Evolutionary conservation across 805 yeast species (phyloP), one percentile per base, ranked within the genome.

Genomic region (Yamadazyma takamatsuzukensis): DNA sequence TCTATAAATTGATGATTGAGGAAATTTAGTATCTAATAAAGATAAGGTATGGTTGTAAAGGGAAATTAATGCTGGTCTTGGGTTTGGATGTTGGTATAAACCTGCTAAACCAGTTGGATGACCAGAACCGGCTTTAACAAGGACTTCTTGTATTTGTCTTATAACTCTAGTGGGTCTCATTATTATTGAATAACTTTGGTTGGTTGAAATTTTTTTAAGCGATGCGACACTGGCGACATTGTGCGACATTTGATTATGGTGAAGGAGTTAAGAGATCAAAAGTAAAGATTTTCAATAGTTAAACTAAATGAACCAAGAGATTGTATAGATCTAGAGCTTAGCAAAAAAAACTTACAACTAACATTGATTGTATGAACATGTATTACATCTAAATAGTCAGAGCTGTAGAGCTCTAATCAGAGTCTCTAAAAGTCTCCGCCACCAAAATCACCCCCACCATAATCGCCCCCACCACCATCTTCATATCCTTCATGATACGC

Each of bases 41-140:
- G 61, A 58, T 48, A 85, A 64, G 2, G 95, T 86, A 37, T 80
- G 74, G 44, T 74, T 74, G 64, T 86, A 86, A 27, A 86, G 64
- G 22, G 82, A 72, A 36, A 76, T 64, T 48, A 86, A 68, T 3
- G 88, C 84, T 2, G 90, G 89, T 56, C 86, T 75, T 33, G 95
- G 94, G 53, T 80, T 74, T 31, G 95, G 94, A 57, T 84, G 93
- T 55, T 80, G 83, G 50, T 63, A 70, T 41, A 86, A 58, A 2
- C 93, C 94, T 3, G 95, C 74, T 40, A 86, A 47, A 44, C 95
- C 95, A 14, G 94, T 86, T 18, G 90, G 90, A 47, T 77, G 66
- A 0, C 87, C 88, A 22, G 65, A 61, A 3, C 72, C 70, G 9
- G 85, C 64, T 49, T 70, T 75, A 39, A 80, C 72, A 36, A 80